Conservation (phyloP, 768 basidiomycete species). For the Hericium rajendrae region DNA sequence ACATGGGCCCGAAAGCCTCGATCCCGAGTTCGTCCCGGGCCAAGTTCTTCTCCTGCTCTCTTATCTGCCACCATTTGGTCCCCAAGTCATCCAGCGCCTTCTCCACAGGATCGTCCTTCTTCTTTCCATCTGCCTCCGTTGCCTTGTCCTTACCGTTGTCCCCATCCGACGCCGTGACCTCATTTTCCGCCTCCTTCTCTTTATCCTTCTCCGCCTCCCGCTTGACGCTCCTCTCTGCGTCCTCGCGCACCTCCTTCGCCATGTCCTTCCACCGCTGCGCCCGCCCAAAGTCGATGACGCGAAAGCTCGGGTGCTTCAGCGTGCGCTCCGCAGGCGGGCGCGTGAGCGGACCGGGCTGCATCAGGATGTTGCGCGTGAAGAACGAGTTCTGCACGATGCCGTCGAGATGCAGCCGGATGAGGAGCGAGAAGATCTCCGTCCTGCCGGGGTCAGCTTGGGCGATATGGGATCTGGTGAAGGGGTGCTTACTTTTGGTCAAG, state of each 20-base stretch:
- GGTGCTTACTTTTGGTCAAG: slow-evolving; percentile 3
- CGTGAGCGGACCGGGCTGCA: slow-evolving; percentile 32
- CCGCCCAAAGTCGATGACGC: slow-evolving; percentile 44
- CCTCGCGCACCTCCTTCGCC: not conserved
- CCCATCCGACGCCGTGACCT: not conserved
- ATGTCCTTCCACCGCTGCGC: not conserved
- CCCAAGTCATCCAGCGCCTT: not conserved
- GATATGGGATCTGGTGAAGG: not conserved
- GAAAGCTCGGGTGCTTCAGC: slow-evolving; percentile 26
- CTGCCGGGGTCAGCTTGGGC: not conserved
- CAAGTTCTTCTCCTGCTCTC: not conserved
- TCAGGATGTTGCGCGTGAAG: slow-evolving; percentile 33
- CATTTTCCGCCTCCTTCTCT: not conserved
- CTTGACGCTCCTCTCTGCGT: not conserved
- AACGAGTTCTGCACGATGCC: slow-evolving; percentile 33
- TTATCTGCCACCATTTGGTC: not conserved
- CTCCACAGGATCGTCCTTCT: not conserved
- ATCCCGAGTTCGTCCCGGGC: not conserved
- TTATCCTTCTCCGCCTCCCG: not conserved
- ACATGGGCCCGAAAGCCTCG: not conserved
- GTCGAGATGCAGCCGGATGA: slow-evolving; percentile 31
- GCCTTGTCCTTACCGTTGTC: not conserved
- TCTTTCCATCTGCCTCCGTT: not conserved
- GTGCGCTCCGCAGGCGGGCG: slow-evolving; percentile 22
- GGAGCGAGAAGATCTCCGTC: slow-evolving; percentile 23